phyloP scores from a whole-genome alignment of 148 eudicot species.

The Persicaria maculosa region DNA sequence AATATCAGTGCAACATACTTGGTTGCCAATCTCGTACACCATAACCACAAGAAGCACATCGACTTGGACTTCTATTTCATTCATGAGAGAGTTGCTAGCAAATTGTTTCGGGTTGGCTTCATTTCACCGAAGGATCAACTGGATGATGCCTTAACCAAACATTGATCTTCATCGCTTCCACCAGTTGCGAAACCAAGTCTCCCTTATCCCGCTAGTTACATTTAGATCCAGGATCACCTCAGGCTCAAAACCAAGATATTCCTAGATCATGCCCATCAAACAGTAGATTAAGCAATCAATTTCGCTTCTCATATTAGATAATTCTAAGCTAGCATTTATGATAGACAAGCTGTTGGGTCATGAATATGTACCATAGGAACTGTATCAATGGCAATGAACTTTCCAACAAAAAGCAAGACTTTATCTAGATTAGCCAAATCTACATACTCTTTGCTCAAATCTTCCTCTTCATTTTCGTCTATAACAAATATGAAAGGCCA shows the following conservation, averaged over 20 bases:
- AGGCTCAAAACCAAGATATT: constrained; percentile 64
- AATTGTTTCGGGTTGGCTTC: no score
- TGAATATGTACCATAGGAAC: constrained; percentile 56
- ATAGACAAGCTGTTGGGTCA: constrained; percentile 31
- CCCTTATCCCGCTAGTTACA: no score
- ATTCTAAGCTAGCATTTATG: background rate
- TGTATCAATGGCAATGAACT: constrained; percentile 56
- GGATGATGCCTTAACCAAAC: no score
- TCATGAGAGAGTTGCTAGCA: no score
- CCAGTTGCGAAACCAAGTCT: no score
- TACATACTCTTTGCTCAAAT: constrained; percentile 67
- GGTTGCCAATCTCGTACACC: no score
- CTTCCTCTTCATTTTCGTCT: constrained; percentile 53
- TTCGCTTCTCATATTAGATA: background rate
- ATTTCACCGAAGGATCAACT: no score
- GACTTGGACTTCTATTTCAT: no score
- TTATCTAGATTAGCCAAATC: constrained; percentile 80
- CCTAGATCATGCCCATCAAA: constrained; percentile 42
- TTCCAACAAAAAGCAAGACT: constrained; percentile 68
- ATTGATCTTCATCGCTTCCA: no score
- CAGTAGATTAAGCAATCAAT: background rate
- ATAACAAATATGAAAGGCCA: background rate
- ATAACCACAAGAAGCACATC: no score
- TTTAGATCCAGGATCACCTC: no score
- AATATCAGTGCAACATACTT: no score